phyloP scores from a whole-genome alignment of 2,329 filamentous ascomycete species.

The Hypoxylon sp. region DNA sequence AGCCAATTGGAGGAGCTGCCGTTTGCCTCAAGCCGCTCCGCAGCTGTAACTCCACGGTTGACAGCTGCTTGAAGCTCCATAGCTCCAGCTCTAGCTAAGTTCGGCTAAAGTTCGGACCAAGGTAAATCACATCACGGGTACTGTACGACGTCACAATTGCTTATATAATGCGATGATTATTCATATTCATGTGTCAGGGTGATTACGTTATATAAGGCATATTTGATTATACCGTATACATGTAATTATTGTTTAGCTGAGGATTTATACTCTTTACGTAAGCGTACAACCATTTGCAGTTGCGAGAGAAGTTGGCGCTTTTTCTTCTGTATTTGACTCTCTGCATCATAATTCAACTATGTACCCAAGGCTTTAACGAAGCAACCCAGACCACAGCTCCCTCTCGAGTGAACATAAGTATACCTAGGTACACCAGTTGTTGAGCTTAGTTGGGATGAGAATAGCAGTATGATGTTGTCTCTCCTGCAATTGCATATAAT shows the following conservation, averaged over 20 bases:
- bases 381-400: not conserved
- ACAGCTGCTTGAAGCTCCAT: conserved; percentile 30
- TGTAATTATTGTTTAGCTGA: too few species aligned
- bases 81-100: conserved; percentile 18
- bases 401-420: not conserved
- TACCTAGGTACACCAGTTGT: not conserved
- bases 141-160: conserved; percentile 35
- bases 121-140: conserved; percentile 30
- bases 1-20: conserved; percentile 41
- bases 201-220: too few species aligned
- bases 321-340: not conserved
- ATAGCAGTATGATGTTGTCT: not conserved
- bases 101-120: conserved; percentile 45
- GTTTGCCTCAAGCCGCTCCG: conserved; percentile 28
- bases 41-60: conserved; percentile 21
- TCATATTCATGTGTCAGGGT: too few species aligned
- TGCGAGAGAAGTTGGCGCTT: not conserved
- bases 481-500: not conserved
- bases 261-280: not conserved
- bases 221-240: too few species aligned
- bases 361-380: not conserved
- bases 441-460: not conserved
- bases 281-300: not conserved
- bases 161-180: not conserved
- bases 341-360: not conserved